A percentile compares a stretch with the other conserved stretches of the same genome.
These are phyloP conservation scores for Eucalyptus microcorys DNA, from an alignment of 345 rosid species.

Conservation along the genomic window DNA sequence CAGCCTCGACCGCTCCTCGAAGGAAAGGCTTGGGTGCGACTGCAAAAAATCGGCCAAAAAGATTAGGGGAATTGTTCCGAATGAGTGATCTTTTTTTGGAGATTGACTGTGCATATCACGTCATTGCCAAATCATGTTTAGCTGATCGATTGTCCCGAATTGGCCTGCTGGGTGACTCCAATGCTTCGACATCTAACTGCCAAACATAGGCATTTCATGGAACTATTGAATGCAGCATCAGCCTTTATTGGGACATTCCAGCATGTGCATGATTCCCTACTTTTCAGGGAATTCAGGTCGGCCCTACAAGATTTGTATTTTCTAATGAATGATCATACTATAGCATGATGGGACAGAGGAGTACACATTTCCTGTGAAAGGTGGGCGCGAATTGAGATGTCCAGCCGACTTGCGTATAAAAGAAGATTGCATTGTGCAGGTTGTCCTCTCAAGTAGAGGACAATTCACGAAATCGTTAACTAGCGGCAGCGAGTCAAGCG, in stretches of 20 bases:
- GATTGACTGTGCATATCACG: not conserved
- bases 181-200: not conserved
- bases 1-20: conserved; percentile 47
- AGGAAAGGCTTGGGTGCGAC: conserved; percentile 56
- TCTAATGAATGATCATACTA: not conserved
- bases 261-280: not conserved
- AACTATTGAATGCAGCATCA: not conserved
- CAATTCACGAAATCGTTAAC: not conserved
- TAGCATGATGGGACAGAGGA: not conserved
- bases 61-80: not conserved
- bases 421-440: not conserved
- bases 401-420: not conserved
- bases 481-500: not conserved
- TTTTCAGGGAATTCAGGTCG: not conserved
- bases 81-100: not conserved
- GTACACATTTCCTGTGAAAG: not conserved
- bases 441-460: not conserved
- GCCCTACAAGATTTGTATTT: not conserved
- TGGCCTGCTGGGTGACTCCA: not conserved
- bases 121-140: not conserved
- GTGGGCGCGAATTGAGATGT: not conserved
- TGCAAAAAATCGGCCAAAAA: not conserved
- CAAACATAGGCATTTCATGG: not conserved
- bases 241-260: not conserved
- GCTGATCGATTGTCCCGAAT: not conserved